Conservation (phyloP, 352 stramenopile genomes). For the Aphanomyces astaci region DNA sequence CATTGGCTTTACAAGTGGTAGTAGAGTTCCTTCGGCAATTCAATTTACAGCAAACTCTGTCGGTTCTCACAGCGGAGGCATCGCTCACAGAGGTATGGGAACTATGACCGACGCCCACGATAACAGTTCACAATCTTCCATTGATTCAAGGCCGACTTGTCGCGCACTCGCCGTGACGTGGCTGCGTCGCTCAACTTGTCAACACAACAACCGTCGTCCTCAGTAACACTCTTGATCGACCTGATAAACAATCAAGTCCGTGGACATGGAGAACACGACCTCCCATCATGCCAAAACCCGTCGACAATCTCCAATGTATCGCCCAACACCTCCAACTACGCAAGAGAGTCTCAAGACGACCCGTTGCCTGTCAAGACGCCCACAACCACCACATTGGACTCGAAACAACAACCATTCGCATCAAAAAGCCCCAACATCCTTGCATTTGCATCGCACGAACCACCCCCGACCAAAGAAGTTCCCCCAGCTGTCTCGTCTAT, state of each 20-base stretch:
- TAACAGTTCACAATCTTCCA: not conserved
- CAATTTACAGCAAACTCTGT: constrained; percentile 9
- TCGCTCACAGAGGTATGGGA: not conserved
- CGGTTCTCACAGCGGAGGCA: constrained; percentile 4
- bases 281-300: not conserved
- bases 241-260: not conserved
- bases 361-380: no score
- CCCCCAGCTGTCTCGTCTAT: no score
- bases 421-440: not conserved
- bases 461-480: no score
- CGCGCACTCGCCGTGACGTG: constrained; percentile 20
- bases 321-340: no score
- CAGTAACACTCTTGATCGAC: not conserved
- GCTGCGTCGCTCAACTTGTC: constrained; percentile 19
- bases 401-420: not conserved
- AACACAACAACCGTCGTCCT: not conserved
- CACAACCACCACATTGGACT: no score
- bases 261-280: constrained; percentile 7
- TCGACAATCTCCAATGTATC: not conserved
- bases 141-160: not conserved
- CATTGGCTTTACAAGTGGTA: not conserved
- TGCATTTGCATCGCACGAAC: no score
- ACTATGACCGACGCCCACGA: not conserved
- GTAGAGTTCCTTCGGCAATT: constrained; percentile 15
- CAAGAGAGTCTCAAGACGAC: no score